Evolutionary conservation across 805 yeast species (phyloP).

Genomic region (Ogataea salicorniae): DNA sequence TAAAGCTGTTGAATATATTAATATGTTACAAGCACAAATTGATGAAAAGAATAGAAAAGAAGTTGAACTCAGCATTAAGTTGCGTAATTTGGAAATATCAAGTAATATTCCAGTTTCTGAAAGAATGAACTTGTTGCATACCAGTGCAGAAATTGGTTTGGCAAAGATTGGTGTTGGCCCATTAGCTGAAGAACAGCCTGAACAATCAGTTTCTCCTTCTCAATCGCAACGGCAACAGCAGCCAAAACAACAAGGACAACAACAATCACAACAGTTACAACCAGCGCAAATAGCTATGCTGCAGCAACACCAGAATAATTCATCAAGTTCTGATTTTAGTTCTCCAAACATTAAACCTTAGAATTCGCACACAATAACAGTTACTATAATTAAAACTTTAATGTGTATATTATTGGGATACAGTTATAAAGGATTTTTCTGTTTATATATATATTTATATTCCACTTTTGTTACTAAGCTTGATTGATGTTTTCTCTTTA

Average conservation of each 20-base stretch:
- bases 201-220: not conserved
- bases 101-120: slow-evolving; percentile 37
- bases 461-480: too few species aligned
- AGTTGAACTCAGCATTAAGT: slow-evolving; percentile 60
- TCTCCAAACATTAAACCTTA: not conserved
- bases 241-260: not conserved
- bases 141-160: slow-evolving; percentile 75
- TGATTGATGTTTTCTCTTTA: too few species aligned
- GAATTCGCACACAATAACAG: not conserved
- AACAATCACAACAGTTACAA: slow-evolving; percentile 1
- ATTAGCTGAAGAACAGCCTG: slow-evolving; percentile 38
- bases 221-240: not conserved
- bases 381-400: too few species aligned
- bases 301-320: not conserved
- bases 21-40: slow-evolving; percentile 60
- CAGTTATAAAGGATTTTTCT: too few species aligned
- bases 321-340: not conserved
- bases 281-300: not conserved
- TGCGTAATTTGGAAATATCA: slow-evolving; percentile 48
- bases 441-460: too few species aligned
- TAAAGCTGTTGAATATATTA: slow-evolving; percentile 70
- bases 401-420: too few species aligned
- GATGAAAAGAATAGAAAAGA: slow-evolving; percentile 77
- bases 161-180: slow-evolving; percentile 84
- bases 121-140: slow-evolving; percentile 44